Percentiles rank a stretch among this genome's conserved stretches.
Evolutionary conservation across 345 rosid species (phyloP).

Genomic region (Anastatica hierochuntica): DNA sequence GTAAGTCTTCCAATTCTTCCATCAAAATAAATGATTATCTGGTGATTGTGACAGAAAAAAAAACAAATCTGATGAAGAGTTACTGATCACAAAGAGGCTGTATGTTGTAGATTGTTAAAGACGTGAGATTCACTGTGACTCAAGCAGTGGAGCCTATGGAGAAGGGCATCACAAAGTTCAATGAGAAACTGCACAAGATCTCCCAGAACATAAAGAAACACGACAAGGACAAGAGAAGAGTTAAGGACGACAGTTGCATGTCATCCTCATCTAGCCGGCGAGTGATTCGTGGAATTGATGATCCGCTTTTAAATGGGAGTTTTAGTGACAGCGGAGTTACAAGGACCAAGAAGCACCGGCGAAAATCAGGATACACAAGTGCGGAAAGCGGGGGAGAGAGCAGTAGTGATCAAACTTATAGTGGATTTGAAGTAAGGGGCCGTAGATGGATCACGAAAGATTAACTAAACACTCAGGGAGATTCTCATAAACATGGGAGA

Average conservation of each 20-base stretch:
- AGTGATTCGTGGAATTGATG: constrained; percentile 87
- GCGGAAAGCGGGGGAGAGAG: constrained; percentile 97
- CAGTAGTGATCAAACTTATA: constrained; percentile 77
- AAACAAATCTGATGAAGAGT: too few relatives aligned
- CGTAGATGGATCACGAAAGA: constrained; percentile 80
- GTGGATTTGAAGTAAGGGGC: constrained; percentile 63
- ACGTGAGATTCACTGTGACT: constrained; percentile 84
- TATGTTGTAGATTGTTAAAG: constrained; percentile 74
- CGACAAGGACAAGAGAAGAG: constrained; percentile 67
- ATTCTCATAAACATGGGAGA: too few relatives aligned
- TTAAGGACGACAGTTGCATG: constrained; percentile 82
- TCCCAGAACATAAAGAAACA: constrained; percentile 80
- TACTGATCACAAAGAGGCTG: constrained; percentile 10
- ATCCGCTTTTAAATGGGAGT: constrained; percentile 88
- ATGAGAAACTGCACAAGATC: constrained; percentile 75
- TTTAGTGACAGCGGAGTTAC: constrained; percentile 67
- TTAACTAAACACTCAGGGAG: too few relatives aligned
- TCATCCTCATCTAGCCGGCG: constrained; percentile 51
- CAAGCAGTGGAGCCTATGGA: constrained; percentile 98
- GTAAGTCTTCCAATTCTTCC: constrained; percentile 42
- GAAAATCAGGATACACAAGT: constrained; percentile 61
- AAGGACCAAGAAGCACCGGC: constrained; percentile 59
- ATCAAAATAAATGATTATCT: constrained; percentile 6
- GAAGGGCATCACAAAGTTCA: constrained; percentile 83
- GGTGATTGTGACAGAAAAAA: neutral